Evolutionary conservation across 768 basidiomycete genomes (phyloP).

Genomic region (Phaffia tasmanica): DNA sequence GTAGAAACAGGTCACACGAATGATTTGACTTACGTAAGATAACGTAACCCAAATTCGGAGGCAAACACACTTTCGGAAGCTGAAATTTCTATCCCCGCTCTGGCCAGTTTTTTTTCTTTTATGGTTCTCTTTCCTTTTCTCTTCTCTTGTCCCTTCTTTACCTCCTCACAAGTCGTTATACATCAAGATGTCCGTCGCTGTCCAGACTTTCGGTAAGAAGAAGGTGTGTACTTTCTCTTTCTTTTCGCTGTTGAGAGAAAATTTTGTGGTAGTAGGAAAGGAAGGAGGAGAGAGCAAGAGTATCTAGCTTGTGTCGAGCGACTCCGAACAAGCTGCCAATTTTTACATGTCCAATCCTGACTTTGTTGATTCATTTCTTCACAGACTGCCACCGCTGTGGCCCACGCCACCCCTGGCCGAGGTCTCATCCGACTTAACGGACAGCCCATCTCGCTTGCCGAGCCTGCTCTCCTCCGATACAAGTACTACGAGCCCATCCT

Average conservation of each 20-base stretch:
- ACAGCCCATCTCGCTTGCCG: conserved; percentile 87
- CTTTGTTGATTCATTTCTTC: conserved; percentile 12
- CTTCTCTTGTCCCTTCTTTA: not conserved
- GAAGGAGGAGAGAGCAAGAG: no score
- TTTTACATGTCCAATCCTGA: not conserved
- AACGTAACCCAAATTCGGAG: not conserved
- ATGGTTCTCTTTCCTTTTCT: not conserved
- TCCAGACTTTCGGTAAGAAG: conserved; percentile 99
- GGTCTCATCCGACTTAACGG: conserved; percentile 95
- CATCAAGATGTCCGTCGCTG: conserved; percentile 48
- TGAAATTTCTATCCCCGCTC: no score
- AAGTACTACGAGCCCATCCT: conserved; percentile 98
- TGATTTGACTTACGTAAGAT: not conserved
- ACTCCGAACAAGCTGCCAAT: conserved; percentile 15
- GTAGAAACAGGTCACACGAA: no score
- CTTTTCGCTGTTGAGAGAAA: not conserved
- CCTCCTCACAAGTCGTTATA: not conserved
- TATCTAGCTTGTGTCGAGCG: not conserved
- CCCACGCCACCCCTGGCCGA: conserved; percentile 89
- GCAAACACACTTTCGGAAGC: not conserved
- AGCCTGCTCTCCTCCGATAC: conserved; percentile 79
- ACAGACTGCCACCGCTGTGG: conserved; percentile 95
- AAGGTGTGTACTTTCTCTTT: conserved; percentile 50
- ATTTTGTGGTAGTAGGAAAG: not conserved
- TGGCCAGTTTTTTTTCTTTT: not conserved